Conservation (phyloP, 257 asterid genomes). For the Plantago ovata region DNA sequence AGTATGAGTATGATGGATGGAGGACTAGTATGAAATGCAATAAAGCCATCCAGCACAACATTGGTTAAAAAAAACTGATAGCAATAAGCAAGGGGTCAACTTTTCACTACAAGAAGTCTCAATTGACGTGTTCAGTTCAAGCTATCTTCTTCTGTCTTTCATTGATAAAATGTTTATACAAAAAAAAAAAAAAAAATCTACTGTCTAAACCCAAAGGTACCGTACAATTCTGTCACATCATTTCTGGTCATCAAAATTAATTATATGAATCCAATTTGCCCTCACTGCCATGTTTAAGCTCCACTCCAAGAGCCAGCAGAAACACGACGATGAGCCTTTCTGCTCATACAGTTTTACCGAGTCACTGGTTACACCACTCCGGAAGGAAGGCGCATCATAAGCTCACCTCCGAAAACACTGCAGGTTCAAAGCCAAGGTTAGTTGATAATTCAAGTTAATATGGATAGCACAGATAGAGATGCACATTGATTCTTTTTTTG, state of each 20-base stretch:
- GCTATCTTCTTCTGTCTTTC: background rate
- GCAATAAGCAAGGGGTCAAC: background rate
- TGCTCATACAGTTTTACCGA: background rate
- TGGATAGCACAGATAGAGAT: background rate
- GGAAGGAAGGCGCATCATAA: slow-evolving; percentile 71
- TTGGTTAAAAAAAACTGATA: slow-evolving; percentile 2
- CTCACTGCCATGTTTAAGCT: slow-evolving; percentile 15
- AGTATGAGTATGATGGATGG: no score
- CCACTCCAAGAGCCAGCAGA: slow-evolving; percentile 17
- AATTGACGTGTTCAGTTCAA: background rate
- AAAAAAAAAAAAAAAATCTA: slow-evolving; percentile 18
- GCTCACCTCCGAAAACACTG: slow-evolving; percentile 83
- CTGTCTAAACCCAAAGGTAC: slow-evolving; percentile 25
- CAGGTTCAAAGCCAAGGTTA: slow-evolving; percentile 16
- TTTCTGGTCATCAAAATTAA: slow-evolving; percentile 17
- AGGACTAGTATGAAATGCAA: slow-evolving; percentile 5
- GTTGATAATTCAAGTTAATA: background rate
- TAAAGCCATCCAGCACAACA: slow-evolving; percentile 1
- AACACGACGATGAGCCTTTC: background rate
- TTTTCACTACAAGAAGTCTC: slow-evolving; percentile 15
- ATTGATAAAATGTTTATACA: slow-evolving; percentile 18
- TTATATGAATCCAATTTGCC: slow-evolving; percentile 21
- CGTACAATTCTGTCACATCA: slow-evolving; percentile 9
- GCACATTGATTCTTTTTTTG: no score
- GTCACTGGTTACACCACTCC: slow-evolving; percentile 50